Evolutionary conservation across 305 asterid genomes (phyloP).

Genomic region (Solanum hybrid): DNA sequence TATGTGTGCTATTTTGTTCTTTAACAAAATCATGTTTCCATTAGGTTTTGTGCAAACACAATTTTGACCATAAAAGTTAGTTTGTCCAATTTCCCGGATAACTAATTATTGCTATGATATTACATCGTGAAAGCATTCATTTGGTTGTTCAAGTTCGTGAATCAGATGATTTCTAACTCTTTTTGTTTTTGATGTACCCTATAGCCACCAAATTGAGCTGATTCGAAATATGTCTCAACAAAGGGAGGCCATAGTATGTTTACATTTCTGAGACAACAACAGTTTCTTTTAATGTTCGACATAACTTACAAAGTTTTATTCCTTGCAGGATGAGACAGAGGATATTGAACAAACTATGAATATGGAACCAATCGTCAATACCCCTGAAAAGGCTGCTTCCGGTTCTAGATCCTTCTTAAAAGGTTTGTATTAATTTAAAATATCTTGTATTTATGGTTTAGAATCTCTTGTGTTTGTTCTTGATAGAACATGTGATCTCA

Average conservation of each 20-base stretch:
- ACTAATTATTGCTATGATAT: neutral
- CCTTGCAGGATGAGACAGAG: constrained; percentile 6
- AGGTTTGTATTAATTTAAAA: neutral
- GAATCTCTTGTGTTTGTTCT: neutral
- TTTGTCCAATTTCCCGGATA: neutral
- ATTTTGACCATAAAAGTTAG: neutral
- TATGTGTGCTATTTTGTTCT: neutral
- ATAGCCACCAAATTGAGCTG: neutral
- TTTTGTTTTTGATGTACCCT: neutral
- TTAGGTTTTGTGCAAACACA: neutral
- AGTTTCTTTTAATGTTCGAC: neutral
- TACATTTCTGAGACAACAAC: neutral
- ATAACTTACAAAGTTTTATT: neutral
- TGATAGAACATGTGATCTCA: neutral
- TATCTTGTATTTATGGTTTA: neutral
- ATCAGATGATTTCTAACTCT: neutral
- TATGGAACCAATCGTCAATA: constrained; percentile 2
- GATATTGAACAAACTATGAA: neutral
- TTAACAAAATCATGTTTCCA: neutral
- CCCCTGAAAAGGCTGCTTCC: neutral
- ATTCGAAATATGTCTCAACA: neutral
- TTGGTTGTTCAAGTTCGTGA: neutral
- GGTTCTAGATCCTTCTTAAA: neutral
- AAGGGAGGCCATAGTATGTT: neutral
- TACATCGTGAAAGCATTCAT: no score